These are phyloP conservation scores for Chalciporus sphaerocephalus DNA, from an alignment of 768 basidiomycete species.

Conservation along the genomic window DNA sequence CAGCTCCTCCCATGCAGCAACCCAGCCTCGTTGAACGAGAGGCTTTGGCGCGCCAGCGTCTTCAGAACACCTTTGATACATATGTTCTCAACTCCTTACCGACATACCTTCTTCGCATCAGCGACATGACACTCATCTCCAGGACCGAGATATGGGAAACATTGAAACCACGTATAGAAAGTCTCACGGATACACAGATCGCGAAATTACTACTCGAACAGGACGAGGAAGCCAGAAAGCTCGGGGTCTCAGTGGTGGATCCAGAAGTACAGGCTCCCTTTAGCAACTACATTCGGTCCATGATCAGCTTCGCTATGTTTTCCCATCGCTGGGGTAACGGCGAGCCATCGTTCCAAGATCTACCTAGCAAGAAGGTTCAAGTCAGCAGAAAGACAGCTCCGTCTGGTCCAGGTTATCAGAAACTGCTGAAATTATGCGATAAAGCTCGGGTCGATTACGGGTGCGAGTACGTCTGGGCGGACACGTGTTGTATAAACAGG, in stretches of 20 bases:
- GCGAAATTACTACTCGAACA: constrained; percentile 22
- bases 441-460: constrained; percentile 23
- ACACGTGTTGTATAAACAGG: constrained; percentile 28
- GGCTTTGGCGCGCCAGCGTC: constrained; percentile 17
- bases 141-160: constrained; percentile 20
- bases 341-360: constrained; percentile 22
- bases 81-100: constrained; percentile 25
- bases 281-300: constrained; percentile 12
- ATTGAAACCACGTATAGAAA: constrained; percentile 18
- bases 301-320: constrained; percentile 24
- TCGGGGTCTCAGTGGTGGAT: constrained; percentile 20
- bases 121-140: constrained; percentile 20
- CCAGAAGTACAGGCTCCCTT: constrained; percentile 19
- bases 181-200: constrained; percentile 20
- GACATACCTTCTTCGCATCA: constrained; percentile 20
- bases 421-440: constrained; percentile 26
- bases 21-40: constrained; percentile 21
- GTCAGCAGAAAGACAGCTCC: constrained; percentile 9
- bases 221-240: constrained; percentile 20
- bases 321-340: constrained; percentile 27
- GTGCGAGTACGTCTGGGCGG: constrained; percentile 27
- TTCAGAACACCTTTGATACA: constrained; percentile 20
- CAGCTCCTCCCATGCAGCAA: constrained; percentile 14
- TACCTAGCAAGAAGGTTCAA: constrained; percentile 16
- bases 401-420: constrained; percentile 22